phyloP scores from a whole-genome alignment of 108 stramenopile genomes.

The Nannochloropsis gaditana region DNA sequence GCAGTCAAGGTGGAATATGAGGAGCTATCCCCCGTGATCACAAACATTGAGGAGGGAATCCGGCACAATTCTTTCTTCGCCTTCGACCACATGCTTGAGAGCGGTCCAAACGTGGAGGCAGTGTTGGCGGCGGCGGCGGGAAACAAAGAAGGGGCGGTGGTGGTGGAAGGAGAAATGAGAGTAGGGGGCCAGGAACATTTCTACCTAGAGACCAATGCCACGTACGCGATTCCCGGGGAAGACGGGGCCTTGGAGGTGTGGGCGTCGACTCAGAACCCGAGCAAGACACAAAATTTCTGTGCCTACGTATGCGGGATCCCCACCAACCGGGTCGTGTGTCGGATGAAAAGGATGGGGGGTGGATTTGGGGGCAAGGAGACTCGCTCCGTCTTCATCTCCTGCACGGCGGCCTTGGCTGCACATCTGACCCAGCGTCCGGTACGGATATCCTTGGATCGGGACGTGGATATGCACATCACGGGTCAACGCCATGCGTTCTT shows the following conservation, averaged over 20 bases:
- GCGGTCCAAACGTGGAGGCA: slow-evolving; percentile 60
- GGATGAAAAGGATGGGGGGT: slow-evolving; percentile 86
- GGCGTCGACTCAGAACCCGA: slow-evolving; percentile 79
- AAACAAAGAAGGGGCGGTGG: background rate
- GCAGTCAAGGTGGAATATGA: slow-evolving; percentile 67
- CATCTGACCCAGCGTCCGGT: slow-evolving; percentile 70
- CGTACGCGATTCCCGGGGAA: slow-evolving; percentile 80
- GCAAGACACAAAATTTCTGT: slow-evolving; percentile 69
- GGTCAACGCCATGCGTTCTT: slow-evolving; percentile 68
- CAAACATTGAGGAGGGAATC: slow-evolving; percentile 66
- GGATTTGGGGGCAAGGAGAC: slow-evolving; percentile 91
- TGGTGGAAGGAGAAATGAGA: slow-evolving; percentile 56
- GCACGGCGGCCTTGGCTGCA: slow-evolving; percentile 78
- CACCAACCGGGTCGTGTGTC: slow-evolving; percentile 76
- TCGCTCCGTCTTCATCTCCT: slow-evolving; percentile 72
- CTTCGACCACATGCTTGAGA: slow-evolving; percentile 59
- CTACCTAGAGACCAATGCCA: slow-evolving; percentile 80
- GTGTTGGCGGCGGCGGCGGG: slow-evolving; percentile 43
- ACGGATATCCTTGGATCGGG: slow-evolving; percentile 72
- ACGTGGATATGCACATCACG: slow-evolving; percentile 86
- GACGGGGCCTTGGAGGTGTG: slow-evolving; percentile 67
- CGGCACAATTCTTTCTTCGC: slow-evolving; percentile 1
- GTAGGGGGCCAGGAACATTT: slow-evolving; percentile 91
- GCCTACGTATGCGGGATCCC: slow-evolving; percentile 64
- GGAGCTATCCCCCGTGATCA: slow-evolving; percentile 34